Base-by-base conservation (phyloP, 75 land plant species). In the Larix kaempferi region DNA sequence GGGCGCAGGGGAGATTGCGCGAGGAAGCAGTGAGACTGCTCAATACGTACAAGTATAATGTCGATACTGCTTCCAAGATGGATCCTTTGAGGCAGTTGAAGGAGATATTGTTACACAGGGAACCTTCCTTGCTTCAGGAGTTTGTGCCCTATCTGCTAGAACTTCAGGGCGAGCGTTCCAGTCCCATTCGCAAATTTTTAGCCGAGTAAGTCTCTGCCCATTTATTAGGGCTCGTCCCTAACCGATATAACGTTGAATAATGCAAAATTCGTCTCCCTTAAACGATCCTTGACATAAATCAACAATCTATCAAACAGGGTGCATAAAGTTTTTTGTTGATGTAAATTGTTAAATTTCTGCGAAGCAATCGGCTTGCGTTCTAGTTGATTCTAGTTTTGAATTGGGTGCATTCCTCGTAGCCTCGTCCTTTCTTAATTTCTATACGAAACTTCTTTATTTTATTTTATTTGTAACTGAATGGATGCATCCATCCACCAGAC, bases 101-200 rank as follows among this genome's bases (percentile, higher is more conserved):
- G 82, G 89, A 86, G 75, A 76, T 82, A 16, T 63, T 89, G 59
- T 33, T 87, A 19, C 85, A 82, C 37, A 57, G 86, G 59, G 91
- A 87, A 52, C 80, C 92, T 26, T 72, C 78, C 12, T 59, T 90
- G 22, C 76, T 95, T 22, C 83, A 86, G 0, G 89, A 88, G 60
- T 82, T 94, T 74, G 77, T 92, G 69, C 93, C 95, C 17, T 67
- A 77, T 27, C 71, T 94, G 29, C 65, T 90, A 75, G 93, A 96
- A 56, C 83, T 96, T 13, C 87, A 83, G 52, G 57, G 83, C 54
- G 95, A 94, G 15, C 80, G 73, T n/a, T 77, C 82, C 71, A 85
- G 88, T 63, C 90, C 98, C 35, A 78, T 96, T 23, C 91, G 94
- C 61, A 88, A 88, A 60, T 82, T 80, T 37, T 78, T 90, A 33